These are phyloP conservation scores for Solanum tarapatanum DNA, from an alignment of 257 asterid genomes.

Conservation along the genomic window DNA sequence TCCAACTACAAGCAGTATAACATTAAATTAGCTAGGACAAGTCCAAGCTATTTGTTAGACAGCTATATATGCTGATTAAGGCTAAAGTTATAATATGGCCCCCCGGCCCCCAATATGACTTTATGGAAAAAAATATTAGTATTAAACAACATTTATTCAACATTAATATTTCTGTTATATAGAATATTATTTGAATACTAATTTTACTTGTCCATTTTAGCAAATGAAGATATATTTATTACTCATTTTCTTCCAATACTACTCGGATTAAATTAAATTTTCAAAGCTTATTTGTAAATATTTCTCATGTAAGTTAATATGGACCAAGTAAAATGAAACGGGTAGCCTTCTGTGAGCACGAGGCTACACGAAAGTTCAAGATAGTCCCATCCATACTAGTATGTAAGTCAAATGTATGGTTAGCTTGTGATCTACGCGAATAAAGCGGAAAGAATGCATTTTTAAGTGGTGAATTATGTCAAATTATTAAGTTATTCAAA, in stretches of 20 bases:
- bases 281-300: not conserved
- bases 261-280: not conserved
- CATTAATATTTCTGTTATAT: not conserved
- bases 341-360: not conserved
- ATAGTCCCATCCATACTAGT: not conserved
- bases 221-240: too few species aligned
- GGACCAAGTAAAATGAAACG: not conserved
- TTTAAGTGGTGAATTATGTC: not conserved
- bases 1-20: not conserved
- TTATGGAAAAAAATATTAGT: not conserved
- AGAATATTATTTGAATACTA: not conserved
- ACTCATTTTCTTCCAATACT: not conserved
- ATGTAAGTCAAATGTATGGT: not conserved
- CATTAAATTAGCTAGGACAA: not conserved
- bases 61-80: not conserved
- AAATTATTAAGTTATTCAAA: not conserved
- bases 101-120: not conserved
- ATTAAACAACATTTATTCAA: not conserved
- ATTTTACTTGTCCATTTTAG: not conserved
- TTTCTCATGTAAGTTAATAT: not conserved
- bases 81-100: not conserved
- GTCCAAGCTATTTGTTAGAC: not conserved
- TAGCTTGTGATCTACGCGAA: not conserved
- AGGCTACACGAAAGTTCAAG: not conserved
- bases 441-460: not conserved